Evolutionary conservation across 2,329 filamentous ascomycete species (phyloP), one percentile per base, ranked within the genome.

Genomic region (Dendrostoma leiphaemia): DNA sequence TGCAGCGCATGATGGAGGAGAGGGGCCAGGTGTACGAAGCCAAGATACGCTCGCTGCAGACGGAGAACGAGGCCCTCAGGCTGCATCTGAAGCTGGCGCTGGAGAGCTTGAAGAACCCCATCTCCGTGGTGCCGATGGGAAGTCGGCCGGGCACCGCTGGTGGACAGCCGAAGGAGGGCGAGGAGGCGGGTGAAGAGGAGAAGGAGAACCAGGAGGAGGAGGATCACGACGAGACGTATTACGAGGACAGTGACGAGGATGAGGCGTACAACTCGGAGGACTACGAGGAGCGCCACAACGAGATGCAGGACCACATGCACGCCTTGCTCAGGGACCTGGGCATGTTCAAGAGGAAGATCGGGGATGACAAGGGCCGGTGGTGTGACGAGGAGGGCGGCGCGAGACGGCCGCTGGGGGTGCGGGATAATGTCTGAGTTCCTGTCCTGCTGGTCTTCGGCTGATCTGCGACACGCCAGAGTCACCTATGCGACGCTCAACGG

Each of bases 1-100:
- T 99, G 88, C 91, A 97, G 71, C 86, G 92, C 56, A 83, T 96
- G 71, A 97, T 97, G 92, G 92, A 97, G 69, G 94, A 99, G 74
- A 88, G 87, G 59, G 85, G 88, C 57, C 88, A 95, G 69, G 89
- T 97, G 13, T 87, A 89, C 28, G 93, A 97, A 67, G 91, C 89
- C 75, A 97, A 96, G 79, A 96, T 99, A 67, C 86, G 91, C 62
- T 90, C 88, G 60, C 74, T 99, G 51, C 88, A 89, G 69, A 92
- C 89, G 1, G 85, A 99, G 75, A 97, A 96, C 59, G 93, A 97
- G 66, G 89, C 92, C 0, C 73, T 97, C 63, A 82, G 91, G 59
- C 79, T 94, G 56, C 94, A 99, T 71, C 77, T 99, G 48, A 91
- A 90, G 64, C 82, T 99, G 48, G 93, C 91, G 1, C 79, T 97